Percentiles rank a stretch among this genome's conserved stretches.
phyloP scores from a whole-genome alignment of 352 stramenopile genomes.

The Poterioochromonas sp. region DNA sequence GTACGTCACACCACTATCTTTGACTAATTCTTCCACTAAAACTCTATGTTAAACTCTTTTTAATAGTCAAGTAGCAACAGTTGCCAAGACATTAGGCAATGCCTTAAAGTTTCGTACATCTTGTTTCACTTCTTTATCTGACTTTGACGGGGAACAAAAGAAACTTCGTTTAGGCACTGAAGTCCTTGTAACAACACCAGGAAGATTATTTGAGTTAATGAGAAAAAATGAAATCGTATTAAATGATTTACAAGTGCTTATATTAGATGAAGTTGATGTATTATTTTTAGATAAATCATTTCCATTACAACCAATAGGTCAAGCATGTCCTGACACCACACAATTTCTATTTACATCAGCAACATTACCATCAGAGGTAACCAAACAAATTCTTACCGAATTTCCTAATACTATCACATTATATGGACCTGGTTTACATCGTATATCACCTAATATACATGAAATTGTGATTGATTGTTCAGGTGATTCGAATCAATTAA shows the following conservation, averaged over 20 bases:
- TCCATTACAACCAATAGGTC: conserved; percentile 60
- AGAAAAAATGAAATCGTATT: conserved; percentile 51
- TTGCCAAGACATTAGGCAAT: background rate
- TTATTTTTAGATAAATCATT: conserved; percentile 67
- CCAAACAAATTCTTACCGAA: background rate
- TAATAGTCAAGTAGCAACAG: conserved; percentile 25
- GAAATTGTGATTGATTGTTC: conserved; percentile 25
- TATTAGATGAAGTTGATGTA: conserved; percentile 63
- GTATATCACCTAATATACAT: background rate
- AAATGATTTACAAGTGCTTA: conserved; percentile 47
- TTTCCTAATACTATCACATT: conserved; percentile 1
- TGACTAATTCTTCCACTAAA: background rate
- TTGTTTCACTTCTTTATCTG: conserved; percentile 49
- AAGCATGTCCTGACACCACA: conserved; percentile 41
- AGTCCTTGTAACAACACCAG: conserved; percentile 52
- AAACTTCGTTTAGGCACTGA: conserved; percentile 1
- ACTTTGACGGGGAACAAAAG: conserved; percentile 9
- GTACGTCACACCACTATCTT: conserved; percentile 49
- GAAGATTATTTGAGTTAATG: conserved; percentile 59
- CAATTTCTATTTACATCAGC: conserved; percentile 73
- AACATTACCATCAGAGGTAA: conserved; percentile 52
- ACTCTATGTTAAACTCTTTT: conserved; percentile 14
- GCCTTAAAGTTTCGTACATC: conserved; percentile 29
- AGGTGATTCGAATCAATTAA: background rate
- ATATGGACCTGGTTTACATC: conserved; percentile 19